Evolutionary conservation across 2,329 filamentous ascomycete species (phyloP), one percentile per base, ranked within the genome.

Genomic region (Botrytis cinerea): DNA sequence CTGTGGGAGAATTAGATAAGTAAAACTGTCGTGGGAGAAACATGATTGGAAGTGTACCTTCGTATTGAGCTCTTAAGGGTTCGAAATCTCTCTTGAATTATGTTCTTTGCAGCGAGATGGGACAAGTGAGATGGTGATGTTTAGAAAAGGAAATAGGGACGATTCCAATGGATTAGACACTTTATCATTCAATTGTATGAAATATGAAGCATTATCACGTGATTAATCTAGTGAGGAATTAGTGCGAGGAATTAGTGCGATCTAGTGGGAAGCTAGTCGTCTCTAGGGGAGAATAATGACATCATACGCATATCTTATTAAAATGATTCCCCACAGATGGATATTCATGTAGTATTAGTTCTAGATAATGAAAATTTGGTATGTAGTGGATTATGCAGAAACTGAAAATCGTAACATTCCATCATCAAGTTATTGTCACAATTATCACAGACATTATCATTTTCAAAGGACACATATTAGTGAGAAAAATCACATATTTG

Each of bases 141-240:
- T 54, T 4, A 6, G 43, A n/a, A 54, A 54, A 16, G 48, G 3
- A n/a, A 54, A 14, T 25, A 16, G 12, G 10, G 48, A 16, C 4
- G 4, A 16, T n/a, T n/a, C 25, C 12, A n/a, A 16, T n/a, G 2
- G 25, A 6, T 5, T 6, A 57, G 2, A 57, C n/a, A 28, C 6
- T 57, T 2, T 18, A 28, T 25, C 3, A 57, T 28, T 57, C 14
- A 18, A 16, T 57, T 28, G 28, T 32, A 32, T 32, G 32, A 32
- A 32, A 3, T 8, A 57, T 18, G 6, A 9, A 16, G 0, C 1
- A 6, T 7, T 16, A 0, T 3, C 16, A 28, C 51, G n/a, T 57
- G 51, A 14, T 28, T 14, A 57, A 6, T 18, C 2, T 3, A 57
- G n/a, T 18, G 51, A 18, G 51, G n/a, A 18, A 6, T 8, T 57